phyloP scores from a whole-genome alignment of 1,139 yeast genomes.

The Diutina pseudorugosa region DNA sequence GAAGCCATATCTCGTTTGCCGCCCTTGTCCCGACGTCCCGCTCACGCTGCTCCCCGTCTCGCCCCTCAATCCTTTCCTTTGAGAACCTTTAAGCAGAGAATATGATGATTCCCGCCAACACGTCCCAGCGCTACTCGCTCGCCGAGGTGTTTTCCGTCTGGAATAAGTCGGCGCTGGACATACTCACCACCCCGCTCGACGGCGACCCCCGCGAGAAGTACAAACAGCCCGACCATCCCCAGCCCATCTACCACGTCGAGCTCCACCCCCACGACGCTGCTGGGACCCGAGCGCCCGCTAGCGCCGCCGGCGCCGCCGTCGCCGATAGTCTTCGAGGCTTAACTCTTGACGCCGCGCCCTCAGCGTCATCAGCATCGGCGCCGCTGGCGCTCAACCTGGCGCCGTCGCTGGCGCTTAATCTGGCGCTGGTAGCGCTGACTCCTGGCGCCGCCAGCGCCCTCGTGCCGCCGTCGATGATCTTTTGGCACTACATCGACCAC shows the following conservation, averaged over 20 bases:
- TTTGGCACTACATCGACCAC: slow-evolving; percentile 69
- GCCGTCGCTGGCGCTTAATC: background rate
- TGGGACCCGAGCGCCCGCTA: too few relatives aligned
- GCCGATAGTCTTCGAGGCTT: background rate
- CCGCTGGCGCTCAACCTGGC: background rate
- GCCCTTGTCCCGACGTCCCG: background rate
- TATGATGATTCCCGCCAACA: slow-evolving; percentile 1
- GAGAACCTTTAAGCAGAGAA: too few relatives aligned
- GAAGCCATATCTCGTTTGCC: too few relatives aligned
- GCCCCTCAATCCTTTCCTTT: background rate
- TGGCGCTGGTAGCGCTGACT: background rate
- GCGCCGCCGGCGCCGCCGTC: background rate
- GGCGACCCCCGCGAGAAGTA: slow-evolving; percentile 1
- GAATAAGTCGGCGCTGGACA: background rate
- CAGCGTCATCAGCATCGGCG: background rate
- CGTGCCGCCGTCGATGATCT: slow-evolving; percentile 28
- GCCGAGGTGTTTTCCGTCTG: slow-evolving; percentile 3
- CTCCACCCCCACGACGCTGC: background rate
- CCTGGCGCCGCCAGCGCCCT: background rate
- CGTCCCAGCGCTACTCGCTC: slow-evolving; percentile 1
- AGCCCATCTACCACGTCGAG: background rate
- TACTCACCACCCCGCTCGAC: background rate
- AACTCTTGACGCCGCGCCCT: background rate
- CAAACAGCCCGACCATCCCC: background rate
- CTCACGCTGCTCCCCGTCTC: background rate